Evolutionary conservation across 768 basidiomycete species (phyloP), one percentile per base, ranked within the genome.

Genomic region (Saitozyma podzolica): DNA sequence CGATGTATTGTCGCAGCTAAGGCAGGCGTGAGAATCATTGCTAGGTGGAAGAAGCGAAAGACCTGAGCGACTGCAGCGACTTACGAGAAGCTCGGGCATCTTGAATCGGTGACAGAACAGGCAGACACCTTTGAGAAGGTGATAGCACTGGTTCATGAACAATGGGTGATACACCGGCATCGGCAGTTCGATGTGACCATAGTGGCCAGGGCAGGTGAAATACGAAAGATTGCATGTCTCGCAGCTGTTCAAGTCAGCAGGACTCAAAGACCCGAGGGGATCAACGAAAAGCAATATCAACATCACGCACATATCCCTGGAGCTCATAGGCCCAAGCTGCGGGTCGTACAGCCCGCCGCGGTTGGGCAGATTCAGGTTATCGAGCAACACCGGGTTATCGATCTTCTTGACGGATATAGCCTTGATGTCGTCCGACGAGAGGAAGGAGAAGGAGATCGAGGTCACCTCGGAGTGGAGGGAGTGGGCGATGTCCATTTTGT

Each of bases 391-490:
- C 3, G 93, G 90, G 78, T 98, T 98, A 57, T 92, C 85, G 66
- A 98, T 89, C 82, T 96, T 92, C 82, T 96, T 94, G 75, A 98
- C 95, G n/a, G 92, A 95, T 75, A 98, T 92, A 61, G 89, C 86
- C 50, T 89, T 86, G 74, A 97, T 84, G 80, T 99, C 94, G 69
- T 89, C 85, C 13, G 91, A 83, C 14, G 89, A 86, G 56, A 99
- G 86, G 79, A 93, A 95, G 0, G 93, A 93, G 80, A 99, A 99
- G 9, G 92, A 92, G 63, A 97, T 81, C 65, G 89, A 88, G 58
- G 87, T 81, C 65, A 94, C 88, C 40, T 87, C 86, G 0, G 92
- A 89, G n/a, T 92, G 89, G 49, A 98, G 80, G 11, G 94, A 88
- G 70, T 89, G 86, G 6, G 92, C 84, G 80, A 95, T 90, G 80